Evolutionary conservation across 768 basidiomycete species (phyloP), one percentile per base, ranked within the genome.

Genomic region (Lyophyllum decastes): DNA sequence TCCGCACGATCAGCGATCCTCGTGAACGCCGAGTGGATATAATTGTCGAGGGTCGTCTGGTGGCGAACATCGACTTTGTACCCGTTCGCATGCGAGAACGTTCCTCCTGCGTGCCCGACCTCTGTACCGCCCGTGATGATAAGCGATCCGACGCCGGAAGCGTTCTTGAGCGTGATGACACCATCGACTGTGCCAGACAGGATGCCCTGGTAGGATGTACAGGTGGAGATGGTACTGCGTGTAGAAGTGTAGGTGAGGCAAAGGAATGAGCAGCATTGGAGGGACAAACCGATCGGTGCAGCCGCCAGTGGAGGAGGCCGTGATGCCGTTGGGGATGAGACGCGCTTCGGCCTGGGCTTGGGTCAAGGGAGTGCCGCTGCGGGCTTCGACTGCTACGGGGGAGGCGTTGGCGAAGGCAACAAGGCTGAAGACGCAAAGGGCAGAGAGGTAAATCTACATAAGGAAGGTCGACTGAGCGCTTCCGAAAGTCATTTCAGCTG

Each of bases 61-160:
- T 68, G 64, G 33, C 65, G 64, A 14, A 70, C 55, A 48, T 70
- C 67, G 47, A 72, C 67, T 46, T 70, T 70, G 61, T 63, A 70
- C 8, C 69, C 68, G 41, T 70, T 70, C 8, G 47, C 54, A 46
- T 71, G 70, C 33, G 67, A 67, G 52, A 62, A 30, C 5, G 30
- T 68, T 8, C 67, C 68, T 19, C 63, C 59, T 0, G 66, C 66
- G 54, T 72, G 69, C 5, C 71, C 71, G 33, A 66, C 65, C 55
- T 72, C 69, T 3, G 69, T 86, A 2, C 87, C 86, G 0, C 90
- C 89, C 2, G 90, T 91, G 53, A 92, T 81, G 65, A 90, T 78
- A 73, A 89, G 83, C 14, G 80, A 78, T 54, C 76, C 74, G 14
- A 87, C 79, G 0, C 87, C 86, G 11, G 83, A 82, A 8, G 71